Evolutionary conservation across 2,329 filamentous ascomycete genomes (phyloP).

Genomic region (Trichoderma sp.): DNA sequence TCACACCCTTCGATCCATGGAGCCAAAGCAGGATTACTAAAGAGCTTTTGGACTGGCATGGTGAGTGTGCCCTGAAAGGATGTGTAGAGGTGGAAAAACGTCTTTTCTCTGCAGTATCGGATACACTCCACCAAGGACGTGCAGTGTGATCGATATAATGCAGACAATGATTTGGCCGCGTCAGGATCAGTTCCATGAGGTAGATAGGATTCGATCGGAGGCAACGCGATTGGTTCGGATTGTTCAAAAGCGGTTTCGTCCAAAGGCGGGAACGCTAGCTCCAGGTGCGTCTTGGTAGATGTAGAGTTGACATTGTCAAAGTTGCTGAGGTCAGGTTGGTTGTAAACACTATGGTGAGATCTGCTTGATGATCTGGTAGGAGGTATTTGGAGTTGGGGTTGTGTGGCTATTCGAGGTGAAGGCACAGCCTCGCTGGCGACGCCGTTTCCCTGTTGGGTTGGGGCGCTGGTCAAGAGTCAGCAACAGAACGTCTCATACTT

Average conservation of each 20-base stretch:
- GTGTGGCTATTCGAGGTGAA: slow-evolving; percentile 38
- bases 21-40: slow-evolving; percentile 78
- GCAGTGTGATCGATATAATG: slow-evolving; percentile 91
- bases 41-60: slow-evolving; percentile 92
- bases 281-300: slow-evolving; percentile 60
- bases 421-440: slow-evolving; percentile 36
- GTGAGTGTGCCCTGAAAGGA: slow-evolving; percentile 96
- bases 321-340: slow-evolving; percentile 58
- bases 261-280: slow-evolving; percentile 64
- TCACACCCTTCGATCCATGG: slow-evolving; percentile 96
- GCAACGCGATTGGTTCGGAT: slow-evolving; percentile 75
- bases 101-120: slow-evolving; percentile 94
- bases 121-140: slow-evolving; percentile 95
- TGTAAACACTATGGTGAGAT: slow-evolving; percentile 58
- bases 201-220: slow-evolving; percentile 81
- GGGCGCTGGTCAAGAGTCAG: slow-evolving; percentile 35
- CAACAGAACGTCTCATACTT: neutral
- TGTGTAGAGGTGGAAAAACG: slow-evolving; percentile 91
- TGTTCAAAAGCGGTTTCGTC: slow-evolving; percentile 57
- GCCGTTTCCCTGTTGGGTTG: slow-evolving; percentile 40
- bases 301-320: slow-evolving; percentile 63
- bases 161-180: slow-evolving; percentile 80
- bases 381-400: slow-evolving; percentile 30
- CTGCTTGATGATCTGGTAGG: slow-evolving; percentile 31
- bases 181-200: slow-evolving; percentile 83